These are phyloP conservation scores for Candida sp. DNA, from an alignment of 1,139 yeast species.

Conservation along the genomic window DNA sequence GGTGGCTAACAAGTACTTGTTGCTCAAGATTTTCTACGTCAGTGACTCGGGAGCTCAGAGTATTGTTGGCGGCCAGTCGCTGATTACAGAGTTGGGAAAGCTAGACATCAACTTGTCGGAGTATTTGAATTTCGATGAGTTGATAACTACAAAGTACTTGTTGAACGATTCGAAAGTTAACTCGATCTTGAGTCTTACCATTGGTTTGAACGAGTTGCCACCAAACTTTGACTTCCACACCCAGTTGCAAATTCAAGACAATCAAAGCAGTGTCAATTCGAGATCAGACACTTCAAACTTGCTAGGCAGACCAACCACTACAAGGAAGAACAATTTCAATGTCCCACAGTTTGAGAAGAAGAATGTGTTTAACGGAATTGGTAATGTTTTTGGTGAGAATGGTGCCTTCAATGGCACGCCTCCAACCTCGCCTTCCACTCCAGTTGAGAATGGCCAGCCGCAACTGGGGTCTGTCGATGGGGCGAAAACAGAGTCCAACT, in stretches of 20 bases:
- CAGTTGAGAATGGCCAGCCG: neutral
- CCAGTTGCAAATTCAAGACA: conserved; percentile 39
- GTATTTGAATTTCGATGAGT: conserved; percentile 60
- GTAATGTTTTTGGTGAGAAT: conserved; percentile 31
- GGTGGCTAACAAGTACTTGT: conserved; percentile 42
- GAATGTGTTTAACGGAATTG: conserved; percentile 45
- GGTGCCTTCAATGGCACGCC: conserved; percentile 2
- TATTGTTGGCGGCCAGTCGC: conserved; percentile 2
- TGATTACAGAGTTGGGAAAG: conserved; percentile 58
- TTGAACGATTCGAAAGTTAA: conserved; percentile 82
- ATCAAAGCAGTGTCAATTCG: conserved; percentile 12
- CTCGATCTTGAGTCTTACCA: conserved; percentile 62
- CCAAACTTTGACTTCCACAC: conserved; percentile 48
- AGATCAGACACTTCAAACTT: conserved; percentile 6
- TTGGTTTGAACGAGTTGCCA: conserved; percentile 45
- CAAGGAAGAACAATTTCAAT: conserved; percentile 20
- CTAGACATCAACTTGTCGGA: conserved; percentile 75
- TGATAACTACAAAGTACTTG: conserved; percentile 63
- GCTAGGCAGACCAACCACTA: conserved; percentile 4
- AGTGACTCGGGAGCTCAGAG: conserved; percentile 31
- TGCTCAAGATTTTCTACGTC: conserved; percentile 38
- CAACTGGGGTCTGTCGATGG: neutral
- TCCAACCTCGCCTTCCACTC: conserved; percentile 1
- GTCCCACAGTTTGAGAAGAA: conserved; percentile 44
- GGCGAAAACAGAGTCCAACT: neutral